Evolutionary conservation across 495 filamentous ascomycete genomes (phyloP).

Genomic region (Echria macrotheca): DNA sequence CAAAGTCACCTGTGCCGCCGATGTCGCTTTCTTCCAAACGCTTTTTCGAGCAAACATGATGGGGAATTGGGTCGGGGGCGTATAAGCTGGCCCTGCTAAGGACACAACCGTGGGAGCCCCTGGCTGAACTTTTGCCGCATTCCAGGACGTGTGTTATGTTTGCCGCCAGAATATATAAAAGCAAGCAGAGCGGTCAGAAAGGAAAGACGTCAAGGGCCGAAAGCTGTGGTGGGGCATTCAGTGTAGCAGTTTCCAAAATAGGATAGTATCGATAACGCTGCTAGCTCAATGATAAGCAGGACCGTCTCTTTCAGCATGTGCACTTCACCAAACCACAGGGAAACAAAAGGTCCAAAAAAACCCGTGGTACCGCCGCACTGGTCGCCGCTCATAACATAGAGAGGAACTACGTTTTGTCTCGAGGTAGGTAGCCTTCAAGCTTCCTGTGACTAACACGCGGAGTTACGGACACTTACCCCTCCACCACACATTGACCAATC

Average conservation of each 20-base stretch:
- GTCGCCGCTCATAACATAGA: too few species aligned
- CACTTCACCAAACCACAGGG: too few species aligned
- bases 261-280: not conserved
- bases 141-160: conserved; percentile 2
- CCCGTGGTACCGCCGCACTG: too few species aligned
- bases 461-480: too few species aligned
- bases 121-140: not conserved
- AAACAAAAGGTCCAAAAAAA: too few species aligned
- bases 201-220: not conserved
- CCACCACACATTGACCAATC: too few species aligned
- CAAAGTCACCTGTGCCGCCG: conserved; percentile 16
- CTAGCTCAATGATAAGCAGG: too few species aligned
- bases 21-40: conserved; percentile 22
- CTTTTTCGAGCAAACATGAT: conserved; percentile 18
- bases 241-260: not conserved
- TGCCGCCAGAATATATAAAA: not conserved
- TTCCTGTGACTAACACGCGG: too few species aligned
- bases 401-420: too few species aligned
- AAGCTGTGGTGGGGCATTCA: conserved; percentile 8
- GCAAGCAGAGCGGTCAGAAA: not conserved
- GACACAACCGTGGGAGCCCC: conserved; percentile 9
- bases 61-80: not conserved
- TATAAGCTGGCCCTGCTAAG: conserved; percentile 2
- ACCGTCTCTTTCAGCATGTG: too few species aligned
- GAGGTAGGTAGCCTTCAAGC: too few species aligned